Conservation (phyloP, 371 early-diverging fungal species). For the Rhizopus stolonifer region DNA sequence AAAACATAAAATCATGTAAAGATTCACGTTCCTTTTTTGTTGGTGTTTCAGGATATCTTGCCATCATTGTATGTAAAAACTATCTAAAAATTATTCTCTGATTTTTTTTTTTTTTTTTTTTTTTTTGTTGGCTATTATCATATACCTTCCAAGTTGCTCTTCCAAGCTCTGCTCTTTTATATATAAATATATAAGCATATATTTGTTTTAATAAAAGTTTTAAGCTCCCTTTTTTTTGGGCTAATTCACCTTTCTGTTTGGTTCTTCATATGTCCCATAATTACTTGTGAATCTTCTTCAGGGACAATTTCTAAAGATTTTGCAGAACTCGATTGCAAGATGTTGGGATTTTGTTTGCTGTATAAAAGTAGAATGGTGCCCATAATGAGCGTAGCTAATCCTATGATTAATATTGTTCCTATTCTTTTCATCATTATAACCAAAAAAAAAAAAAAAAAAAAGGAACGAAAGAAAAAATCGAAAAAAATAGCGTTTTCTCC, state of each 20-base stretch:
- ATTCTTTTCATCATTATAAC: background rate
- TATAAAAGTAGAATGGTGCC: background rate
- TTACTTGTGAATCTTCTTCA: slow-evolving; percentile 26
- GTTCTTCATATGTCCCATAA: slow-evolving; percentile 83
- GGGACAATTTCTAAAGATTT: background rate
- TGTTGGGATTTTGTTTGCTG: background rate
- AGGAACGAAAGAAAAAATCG: background rate
- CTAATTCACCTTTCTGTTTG: slow-evolving; percentile 66
- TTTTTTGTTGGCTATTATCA: too few species aligned
- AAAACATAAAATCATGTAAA: slow-evolving; percentile 74
- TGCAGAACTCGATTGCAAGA: background rate
- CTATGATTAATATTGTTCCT: background rate
- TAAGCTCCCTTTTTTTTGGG: background rate
- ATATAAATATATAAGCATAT: too few species aligned
- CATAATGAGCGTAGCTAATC: background rate
- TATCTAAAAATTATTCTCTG: slow-evolving; percentile 26
- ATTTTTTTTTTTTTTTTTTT: too few species aligned
- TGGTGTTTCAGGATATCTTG: slow-evolving; percentile 89
- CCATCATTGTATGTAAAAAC: slow-evolving; percentile 96
- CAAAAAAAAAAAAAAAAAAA: background rate
- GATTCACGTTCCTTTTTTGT: slow-evolving; percentile 79
- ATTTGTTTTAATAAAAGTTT: background rate
- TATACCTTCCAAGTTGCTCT: slow-evolving; percentile 77
- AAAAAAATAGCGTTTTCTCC: too few species aligned
- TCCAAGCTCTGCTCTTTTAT: slow-evolving; percentile 89